Conservation (phyloP, 768 basidiomycete species). For the Tricholoma hemisulphureum region DNA sequence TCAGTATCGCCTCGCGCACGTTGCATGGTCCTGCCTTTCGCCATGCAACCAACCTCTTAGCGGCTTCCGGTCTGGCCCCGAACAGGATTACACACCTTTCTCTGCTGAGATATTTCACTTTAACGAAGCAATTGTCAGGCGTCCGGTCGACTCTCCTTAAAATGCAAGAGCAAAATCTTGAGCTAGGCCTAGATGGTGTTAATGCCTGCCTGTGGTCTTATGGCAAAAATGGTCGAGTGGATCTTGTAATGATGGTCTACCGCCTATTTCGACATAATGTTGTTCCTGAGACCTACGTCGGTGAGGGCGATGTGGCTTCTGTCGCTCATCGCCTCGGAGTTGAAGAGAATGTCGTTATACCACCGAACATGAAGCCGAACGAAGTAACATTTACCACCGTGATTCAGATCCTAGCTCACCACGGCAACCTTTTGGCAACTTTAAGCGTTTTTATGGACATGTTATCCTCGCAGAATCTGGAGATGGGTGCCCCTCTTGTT, state of each 20-base stretch:
- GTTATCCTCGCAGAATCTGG: constrained; percentile 46
- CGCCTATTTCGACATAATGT: constrained; percentile 57
- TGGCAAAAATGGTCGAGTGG: constrained; percentile 48
- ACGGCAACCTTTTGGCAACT: constrained; percentile 59
- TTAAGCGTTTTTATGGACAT: constrained; percentile 67
- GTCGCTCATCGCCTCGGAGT: constrained; percentile 37
- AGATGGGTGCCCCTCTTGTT: constrained; percentile 31
- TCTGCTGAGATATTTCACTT: constrained; percentile 55
- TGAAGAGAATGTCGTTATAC: constrained; percentile 47
- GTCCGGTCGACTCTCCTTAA: constrained; percentile 54
- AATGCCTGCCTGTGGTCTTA: constrained; percentile 75
- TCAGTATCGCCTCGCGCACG: constrained; percentile 61
- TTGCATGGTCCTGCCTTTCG: constrained; percentile 40
- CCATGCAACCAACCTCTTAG: constrained; percentile 54
- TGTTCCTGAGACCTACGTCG: constrained; percentile 33
- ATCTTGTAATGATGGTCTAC: constrained; percentile 62
- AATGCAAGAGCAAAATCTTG: constrained; percentile 49
- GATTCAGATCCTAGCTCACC: constrained; percentile 69
- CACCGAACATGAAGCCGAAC: constrained; percentile 50
- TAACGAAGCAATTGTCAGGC: constrained; percentile 45
- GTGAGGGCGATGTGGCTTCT: constrained; percentile 33
- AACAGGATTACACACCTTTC: constrained; percentile 63
- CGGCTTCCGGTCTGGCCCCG: constrained; percentile 51
- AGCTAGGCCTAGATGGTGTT: constrained; percentile 61
- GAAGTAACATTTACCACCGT: constrained; percentile 64